Percentiles rank a stretch among this genome's conserved stretches.
These are phyloP conservation scores for Arabis hirsuta DNA, from an alignment of 345 rosid species.

Conservation along the genomic window DNA sequence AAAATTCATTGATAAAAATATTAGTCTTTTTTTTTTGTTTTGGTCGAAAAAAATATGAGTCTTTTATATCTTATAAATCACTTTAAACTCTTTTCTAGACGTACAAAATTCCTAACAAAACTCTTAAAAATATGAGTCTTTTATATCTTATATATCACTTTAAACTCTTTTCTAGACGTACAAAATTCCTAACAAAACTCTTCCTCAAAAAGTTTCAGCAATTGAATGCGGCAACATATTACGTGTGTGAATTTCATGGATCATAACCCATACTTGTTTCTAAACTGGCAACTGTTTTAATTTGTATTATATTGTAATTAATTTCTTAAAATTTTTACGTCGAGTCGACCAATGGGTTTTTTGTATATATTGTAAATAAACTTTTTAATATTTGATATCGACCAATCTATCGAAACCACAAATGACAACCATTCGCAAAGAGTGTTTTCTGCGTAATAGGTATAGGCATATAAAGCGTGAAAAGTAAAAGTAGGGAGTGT, in stretches of 20 bases:
- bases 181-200: neutral
- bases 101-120: too few species aligned
- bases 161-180: too few species aligned
- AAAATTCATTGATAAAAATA: too few species aligned
- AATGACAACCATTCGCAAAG: constrained; percentile 15
- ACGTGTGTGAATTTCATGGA: neutral
- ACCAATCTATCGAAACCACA: constrained; percentile 12
- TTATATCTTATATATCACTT: neutral
- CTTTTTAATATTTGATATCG: neutral
- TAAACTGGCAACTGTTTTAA: constrained; percentile 6
- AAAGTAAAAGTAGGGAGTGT: constrained; percentile 30
- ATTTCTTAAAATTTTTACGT: neutral
- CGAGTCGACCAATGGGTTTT: constrained; percentile 2
- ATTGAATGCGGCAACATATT: neutral
- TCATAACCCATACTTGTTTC: neutral
- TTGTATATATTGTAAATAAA: constrained; percentile 10
- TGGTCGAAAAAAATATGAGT: too few species aligned
- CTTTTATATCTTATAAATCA: too few species aligned
- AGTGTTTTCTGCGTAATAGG: constrained; percentile 34
- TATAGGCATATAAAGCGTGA: constrained; percentile 25
- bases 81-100: too few species aligned
- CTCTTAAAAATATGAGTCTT: neutral
- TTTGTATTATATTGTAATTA: constrained; percentile 10
- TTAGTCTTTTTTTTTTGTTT: neutral
- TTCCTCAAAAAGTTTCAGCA: neutral